Evolutionary conservation across 768 basidiomycete genomes (phyloP), one percentile per base, ranked within the genome.

Genomic region (Tricholoma flavovirens): DNA sequence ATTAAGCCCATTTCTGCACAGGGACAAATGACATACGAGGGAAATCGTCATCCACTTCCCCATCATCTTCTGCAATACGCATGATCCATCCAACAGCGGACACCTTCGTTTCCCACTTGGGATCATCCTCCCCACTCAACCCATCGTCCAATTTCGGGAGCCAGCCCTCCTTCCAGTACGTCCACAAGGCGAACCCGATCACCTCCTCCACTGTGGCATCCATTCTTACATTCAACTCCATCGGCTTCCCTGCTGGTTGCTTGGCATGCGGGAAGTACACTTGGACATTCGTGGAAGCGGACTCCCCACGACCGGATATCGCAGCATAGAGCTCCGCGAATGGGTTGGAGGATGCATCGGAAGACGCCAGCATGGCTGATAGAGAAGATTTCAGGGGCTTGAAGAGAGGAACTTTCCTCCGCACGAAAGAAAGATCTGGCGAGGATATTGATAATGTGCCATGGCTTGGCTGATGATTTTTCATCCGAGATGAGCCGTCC

Each of bases 21-120:
- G 38, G n/a, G 29, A 7, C 43, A 43, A 17, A 30, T 49, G 51
- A 77, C 90, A 63, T 68, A 96, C 95, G 90, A 21, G 96, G 97
- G 66, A 95, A 98, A 73, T 99, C 97, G 68, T 98, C 97, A 67
- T 99, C 97, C 0, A 98, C 93, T 69, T 98, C 96, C 14, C 97
- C 97, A 68, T 98, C 95, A 45, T 94, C 91, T 64, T 99, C 97
- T 1, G 93, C 90, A 54, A 98, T 93, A 56, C 93, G 77, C 72
- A 99, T 69, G 36, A 92, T 86, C 96, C 97, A 99, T 1, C 92
- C 93, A 3, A 90, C 77, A 0, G 91, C 88, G 45, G 84, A 87
- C 49, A 92, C 73, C 60, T 73, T 76, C 1, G 76, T 76, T 15
- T 75, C 73, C 71, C 81, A 76, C 63, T 79, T 83, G 32, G 81